Conservation (phyloP, 2,329 filamentous ascomycete species). For the Pseudocercospora musae region DNA sequence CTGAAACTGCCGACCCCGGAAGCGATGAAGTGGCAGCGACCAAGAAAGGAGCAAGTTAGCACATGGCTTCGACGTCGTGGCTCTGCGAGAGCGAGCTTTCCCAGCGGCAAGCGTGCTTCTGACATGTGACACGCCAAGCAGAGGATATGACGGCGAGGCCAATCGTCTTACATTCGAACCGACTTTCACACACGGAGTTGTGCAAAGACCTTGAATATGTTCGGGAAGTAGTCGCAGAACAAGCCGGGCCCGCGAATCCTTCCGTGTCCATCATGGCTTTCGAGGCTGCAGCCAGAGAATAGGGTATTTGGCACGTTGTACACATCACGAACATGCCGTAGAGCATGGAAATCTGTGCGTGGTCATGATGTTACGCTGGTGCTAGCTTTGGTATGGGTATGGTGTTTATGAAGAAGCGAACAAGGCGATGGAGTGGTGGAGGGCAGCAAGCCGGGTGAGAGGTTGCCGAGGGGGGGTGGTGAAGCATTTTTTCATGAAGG, state of each 20-base stretch:
- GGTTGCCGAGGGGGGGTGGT: slow-evolving; percentile 4
- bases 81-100: slow-evolving; percentile 1
- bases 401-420: slow-evolving; percentile 8
- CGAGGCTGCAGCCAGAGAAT: not conserved
- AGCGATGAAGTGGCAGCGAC: not conserved
- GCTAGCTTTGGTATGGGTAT: slow-evolving; percentile 9
- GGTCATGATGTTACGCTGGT: not conserved
- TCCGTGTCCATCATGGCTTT: not conserved
- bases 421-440: slow-evolving; percentile 7
- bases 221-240: not conserved
- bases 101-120: not conserved
- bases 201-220: no score
- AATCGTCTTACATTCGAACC: not conserved
- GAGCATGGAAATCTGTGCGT: no score
- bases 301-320: not conserved
- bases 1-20: not conserved
- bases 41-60: not conserved
- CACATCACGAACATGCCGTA: not conserved
- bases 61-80: slow-evolving; percentile 6
- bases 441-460: not conserved
- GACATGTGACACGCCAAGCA: not conserved
- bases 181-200: not conserved
- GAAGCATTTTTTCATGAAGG: slow-evolving; percentile 5
- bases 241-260: not conserved
- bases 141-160: not conserved